phyloP scores from a whole-genome alignment of 192 early-diverging fungal species.

The Geranomyces variabilis region DNA sequence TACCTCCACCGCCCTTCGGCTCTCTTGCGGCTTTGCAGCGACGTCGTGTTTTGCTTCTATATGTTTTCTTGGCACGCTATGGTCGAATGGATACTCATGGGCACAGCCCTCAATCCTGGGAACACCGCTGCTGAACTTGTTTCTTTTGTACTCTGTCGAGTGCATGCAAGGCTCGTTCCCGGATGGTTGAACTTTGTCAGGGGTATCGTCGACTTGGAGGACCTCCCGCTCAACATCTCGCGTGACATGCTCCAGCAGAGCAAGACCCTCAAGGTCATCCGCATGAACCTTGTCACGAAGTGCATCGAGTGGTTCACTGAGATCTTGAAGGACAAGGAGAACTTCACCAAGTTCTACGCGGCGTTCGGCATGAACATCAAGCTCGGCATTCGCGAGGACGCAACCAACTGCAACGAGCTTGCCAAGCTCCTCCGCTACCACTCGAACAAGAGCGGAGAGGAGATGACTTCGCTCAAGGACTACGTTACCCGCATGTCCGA shows the following conservation, averaged over 20 bases:
- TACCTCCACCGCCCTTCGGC: too few species aligned
- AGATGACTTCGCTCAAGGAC: conserved; percentile 98
- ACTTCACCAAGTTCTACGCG: conserved; percentile 99
- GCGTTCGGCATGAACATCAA: conserved; percentile 99
- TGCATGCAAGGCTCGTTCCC: conserved; percentile 95
- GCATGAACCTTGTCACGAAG: conserved; percentile 99
- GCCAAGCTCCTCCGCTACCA: conserved; percentile 96
- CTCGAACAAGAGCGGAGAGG: conserved; percentile 98
- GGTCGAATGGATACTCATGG: too few species aligned
- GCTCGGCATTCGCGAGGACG: conserved; percentile 98
- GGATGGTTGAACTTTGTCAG: conserved; percentile 99
- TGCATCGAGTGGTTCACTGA: conserved; percentile 97
- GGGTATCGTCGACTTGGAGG: conserved; percentile 99
- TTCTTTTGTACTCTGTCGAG: too few species aligned
- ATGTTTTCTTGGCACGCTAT: too few species aligned
- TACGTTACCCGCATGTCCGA: conserved; percentile 99
- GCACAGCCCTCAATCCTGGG: too few species aligned
- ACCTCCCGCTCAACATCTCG: conserved; percentile 99
- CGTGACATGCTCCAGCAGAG: conserved; percentile 99
- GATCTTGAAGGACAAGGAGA: conserved; percentile 98
- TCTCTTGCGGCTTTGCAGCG: too few species aligned
- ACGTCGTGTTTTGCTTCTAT: too few species aligned
- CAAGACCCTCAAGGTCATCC: conserved; percentile 99
- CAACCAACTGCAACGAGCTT: conserved; percentile 95
- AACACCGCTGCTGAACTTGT: too few species aligned